Evolutionary conservation across 2,329 filamentous ascomycete species (phyloP).

Genomic region (Tolypocladium amazonense): DNA sequence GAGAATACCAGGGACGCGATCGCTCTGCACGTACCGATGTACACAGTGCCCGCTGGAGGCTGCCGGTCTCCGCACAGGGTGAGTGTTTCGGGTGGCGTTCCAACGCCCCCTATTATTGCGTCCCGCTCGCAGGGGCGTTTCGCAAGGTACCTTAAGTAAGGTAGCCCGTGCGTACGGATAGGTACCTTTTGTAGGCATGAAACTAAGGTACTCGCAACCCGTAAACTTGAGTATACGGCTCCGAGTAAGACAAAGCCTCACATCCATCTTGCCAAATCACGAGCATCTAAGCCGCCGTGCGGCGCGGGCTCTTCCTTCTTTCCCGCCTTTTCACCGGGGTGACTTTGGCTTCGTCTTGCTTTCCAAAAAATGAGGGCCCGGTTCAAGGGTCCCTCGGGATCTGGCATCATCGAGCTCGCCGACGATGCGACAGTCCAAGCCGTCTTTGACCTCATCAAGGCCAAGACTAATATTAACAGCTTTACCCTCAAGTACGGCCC

Average conservation of each 20-base stretch:
- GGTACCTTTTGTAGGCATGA: too few relatives aligned
- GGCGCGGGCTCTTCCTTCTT: background rate
- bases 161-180: too few relatives aligned
- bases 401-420: conserved; percentile 57
- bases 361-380: conserved; percentile 55
- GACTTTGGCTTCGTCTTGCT: background rate
- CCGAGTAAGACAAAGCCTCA: too few relatives aligned
- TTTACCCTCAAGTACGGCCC: conserved; percentile 81
- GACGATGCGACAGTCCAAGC: conserved; percentile 56
- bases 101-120: too few relatives aligned
- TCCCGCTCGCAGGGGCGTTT: too few relatives aligned
- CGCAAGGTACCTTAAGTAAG: too few relatives aligned
- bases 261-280: too few relatives aligned
- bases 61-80: too few relatives aligned
- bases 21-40: background rate
- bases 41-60: background rate
- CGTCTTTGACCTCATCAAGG: conserved; percentile 48
- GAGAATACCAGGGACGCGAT: background rate
- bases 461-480: conserved; percentile 51
- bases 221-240: too few relatives aligned
- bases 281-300: too few relatives aligned
- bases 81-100: too few relatives aligned
- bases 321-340: background rate
- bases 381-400: conserved; percentile 64
- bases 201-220: too few relatives aligned